Percentiles rank a stretch among this genome's conserved stretches.
Conservation (phyloP, 805 yeast genomes). For the Wickerhamiella slavikovae region DNA sequence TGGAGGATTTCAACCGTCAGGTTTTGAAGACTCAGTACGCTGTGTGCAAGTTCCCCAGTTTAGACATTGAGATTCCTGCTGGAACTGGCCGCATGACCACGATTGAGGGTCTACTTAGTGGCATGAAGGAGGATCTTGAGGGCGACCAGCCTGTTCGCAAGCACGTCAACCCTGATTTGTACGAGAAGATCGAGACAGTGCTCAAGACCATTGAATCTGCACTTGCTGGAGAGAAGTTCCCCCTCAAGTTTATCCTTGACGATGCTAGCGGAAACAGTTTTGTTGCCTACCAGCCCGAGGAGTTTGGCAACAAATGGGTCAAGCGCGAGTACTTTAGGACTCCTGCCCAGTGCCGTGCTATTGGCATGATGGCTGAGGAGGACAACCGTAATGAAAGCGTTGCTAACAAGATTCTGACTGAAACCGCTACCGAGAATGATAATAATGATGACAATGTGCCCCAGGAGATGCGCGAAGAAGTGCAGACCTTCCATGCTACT, state of each 20-base stretch:
- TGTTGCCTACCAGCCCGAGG: slow-evolving; percentile 65
- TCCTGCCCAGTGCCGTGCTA: slow-evolving; percentile 66
- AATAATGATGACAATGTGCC: slow-evolving; percentile 40
- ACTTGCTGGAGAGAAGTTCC: slow-evolving; percentile 50
- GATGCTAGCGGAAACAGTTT: slow-evolving; percentile 97
- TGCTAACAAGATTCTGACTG: slow-evolving; percentile 9
- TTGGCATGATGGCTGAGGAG: slow-evolving; percentile 35
- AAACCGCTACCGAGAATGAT: slow-evolving; percentile 24
- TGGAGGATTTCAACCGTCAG: slow-evolving; percentile 69
- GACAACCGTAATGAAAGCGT: slow-evolving; percentile 26
- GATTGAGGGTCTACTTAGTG: slow-evolving; percentile 70
- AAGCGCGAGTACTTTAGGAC: slow-evolving; percentile 63
- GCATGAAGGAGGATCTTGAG: slow-evolving; percentile 63
- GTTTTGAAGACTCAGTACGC: slow-evolving; percentile 83
- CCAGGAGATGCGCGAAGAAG: slow-evolving; percentile 72
- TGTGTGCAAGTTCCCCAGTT: slow-evolving; percentile 53
- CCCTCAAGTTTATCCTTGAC: slow-evolving; percentile 59
- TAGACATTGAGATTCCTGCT: slow-evolving; percentile 89
- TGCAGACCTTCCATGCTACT: slow-evolving; percentile 78
- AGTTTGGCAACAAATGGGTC: slow-evolving; percentile 81
- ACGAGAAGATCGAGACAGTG: slow-evolving; percentile 51
- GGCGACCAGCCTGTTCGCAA: slow-evolving; percentile 69
- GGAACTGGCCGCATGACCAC: slow-evolving; percentile 85
- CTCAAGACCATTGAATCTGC: slow-evolving; percentile 37
- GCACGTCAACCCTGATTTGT: slow-evolving; percentile 49